These are phyloP conservation scores for Heliosperma pusillum DNA, from an alignment of 148 eudicot genomes.

Conservation along the genomic window DNA sequence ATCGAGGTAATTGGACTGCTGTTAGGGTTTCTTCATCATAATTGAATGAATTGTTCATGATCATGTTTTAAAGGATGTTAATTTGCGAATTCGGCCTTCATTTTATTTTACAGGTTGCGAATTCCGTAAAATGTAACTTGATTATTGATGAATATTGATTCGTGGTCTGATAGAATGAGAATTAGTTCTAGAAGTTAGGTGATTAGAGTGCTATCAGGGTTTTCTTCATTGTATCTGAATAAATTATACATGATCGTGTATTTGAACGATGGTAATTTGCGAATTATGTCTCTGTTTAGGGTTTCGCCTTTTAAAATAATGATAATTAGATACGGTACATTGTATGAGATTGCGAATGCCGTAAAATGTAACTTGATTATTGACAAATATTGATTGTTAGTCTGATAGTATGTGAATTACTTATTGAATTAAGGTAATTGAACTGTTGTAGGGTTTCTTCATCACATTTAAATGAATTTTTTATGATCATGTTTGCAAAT, in stretches of 20 bases:
- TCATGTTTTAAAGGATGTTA: not conserved
- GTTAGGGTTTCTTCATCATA: not conserved
- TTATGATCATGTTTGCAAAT: not conserved
- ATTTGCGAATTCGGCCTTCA: not conserved
- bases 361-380: not conserved
- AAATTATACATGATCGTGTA: not conserved
- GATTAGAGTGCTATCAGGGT: not conserved
- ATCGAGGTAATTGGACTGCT: not conserved
- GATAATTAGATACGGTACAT: too few species aligned
- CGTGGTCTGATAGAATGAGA: too few species aligned
- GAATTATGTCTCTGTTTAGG: not conserved
- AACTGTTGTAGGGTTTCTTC: too few species aligned
- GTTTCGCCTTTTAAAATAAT: not conserved
- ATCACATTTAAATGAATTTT: not conserved
- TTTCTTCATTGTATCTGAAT: not conserved
- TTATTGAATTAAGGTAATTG: too few species aligned
- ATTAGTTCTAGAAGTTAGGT: too few species aligned
- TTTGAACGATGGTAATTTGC: not conserved
- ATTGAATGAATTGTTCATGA: not conserved
- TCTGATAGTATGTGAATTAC: conserved; percentile 14
- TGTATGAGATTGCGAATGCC: not conserved
- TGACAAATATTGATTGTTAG: not conserved
- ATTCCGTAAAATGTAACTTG: too few species aligned
- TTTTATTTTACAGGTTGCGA: too few species aligned
- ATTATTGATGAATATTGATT: too few species aligned